phyloP scores from a whole-genome alignment of 257 asterid genomes.

The Eustoma russellianum region DNA sequence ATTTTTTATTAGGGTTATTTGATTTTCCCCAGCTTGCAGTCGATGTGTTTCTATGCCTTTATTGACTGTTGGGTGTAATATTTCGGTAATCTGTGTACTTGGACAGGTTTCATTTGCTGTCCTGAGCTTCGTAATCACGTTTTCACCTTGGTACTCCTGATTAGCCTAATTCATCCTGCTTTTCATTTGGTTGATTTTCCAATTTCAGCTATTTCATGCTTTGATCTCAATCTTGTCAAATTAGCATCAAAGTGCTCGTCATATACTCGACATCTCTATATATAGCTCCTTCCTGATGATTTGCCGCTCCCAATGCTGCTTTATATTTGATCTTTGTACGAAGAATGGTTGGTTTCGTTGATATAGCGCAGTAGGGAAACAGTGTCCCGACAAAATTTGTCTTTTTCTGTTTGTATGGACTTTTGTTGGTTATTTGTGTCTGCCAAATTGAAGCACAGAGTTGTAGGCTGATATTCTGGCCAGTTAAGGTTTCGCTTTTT shows the following conservation, averaged over 20 bases:
- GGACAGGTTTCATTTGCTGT: not conserved
- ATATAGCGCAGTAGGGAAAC: not conserved
- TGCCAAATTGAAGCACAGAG: no score
- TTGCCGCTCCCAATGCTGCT: no score
- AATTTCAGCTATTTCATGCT: not conserved
- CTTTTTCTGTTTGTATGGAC: no score
- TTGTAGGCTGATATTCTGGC: not conserved
- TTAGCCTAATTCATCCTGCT: no score
- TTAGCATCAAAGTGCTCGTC: no score
- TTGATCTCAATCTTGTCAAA: no score
- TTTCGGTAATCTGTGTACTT: not conserved
- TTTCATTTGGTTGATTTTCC: not conserved
- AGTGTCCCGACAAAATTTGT: no score
- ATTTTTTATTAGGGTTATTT: slow-evolving; percentile 13
- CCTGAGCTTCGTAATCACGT: not conserved
- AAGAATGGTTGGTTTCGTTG: not conserved
- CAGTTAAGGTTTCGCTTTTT: not conserved
- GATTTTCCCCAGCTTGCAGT: not conserved
- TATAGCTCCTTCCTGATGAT: no score
- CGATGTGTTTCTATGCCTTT: slow-evolving; percentile 12
- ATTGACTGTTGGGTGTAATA: slow-evolving; percentile 11
- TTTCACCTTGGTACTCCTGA: not conserved
- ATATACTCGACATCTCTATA: no score
- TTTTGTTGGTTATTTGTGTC: no score
- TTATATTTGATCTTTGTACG: no score